Percentiles rank a stretch among this genome's conserved stretches.
Evolutionary conservation across 73 alveolate genomes (phyloP).

Genomic region (Loxodes magnus): DNA sequence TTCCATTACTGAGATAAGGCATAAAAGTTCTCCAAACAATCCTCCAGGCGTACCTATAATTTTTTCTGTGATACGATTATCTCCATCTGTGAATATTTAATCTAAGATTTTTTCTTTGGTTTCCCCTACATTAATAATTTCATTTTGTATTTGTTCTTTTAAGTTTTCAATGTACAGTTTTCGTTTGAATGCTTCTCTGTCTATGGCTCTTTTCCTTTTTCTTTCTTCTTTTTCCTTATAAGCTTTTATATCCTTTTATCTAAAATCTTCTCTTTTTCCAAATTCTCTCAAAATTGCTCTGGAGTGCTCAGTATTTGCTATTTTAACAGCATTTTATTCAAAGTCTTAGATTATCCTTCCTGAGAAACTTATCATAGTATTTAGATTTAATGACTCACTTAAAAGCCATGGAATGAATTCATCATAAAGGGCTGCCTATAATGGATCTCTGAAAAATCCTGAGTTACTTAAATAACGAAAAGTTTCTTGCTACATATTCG

Average conservation of each 20-base stretch:
- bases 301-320: background rate
- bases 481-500: background rate
- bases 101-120: background rate
- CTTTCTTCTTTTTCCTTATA: constrained; percentile 8
- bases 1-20: background rate
- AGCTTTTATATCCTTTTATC: background rate
- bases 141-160: background rate
- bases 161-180: background rate
- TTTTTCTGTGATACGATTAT: background rate
- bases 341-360: constrained; percentile 11
- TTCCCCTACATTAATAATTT: background rate
- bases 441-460: background rate
- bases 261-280: background rate
- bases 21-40: constrained; percentile 1
- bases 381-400: background rate
- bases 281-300: constrained; percentile 2
- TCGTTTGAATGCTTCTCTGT: background rate
- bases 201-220: background rate
- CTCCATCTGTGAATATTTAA: background rate
- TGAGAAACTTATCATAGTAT: background rate
- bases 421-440: background rate
- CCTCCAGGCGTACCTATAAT: constrained; percentile 19
- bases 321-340: constrained; percentile 5
- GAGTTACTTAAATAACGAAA: background rate
- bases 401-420: constrained; percentile 12